Evolutionary conservation across 2,329 filamentous ascomycete species (phyloP).

Genomic region (Paraphoma chrysanthemicola): DNA sequence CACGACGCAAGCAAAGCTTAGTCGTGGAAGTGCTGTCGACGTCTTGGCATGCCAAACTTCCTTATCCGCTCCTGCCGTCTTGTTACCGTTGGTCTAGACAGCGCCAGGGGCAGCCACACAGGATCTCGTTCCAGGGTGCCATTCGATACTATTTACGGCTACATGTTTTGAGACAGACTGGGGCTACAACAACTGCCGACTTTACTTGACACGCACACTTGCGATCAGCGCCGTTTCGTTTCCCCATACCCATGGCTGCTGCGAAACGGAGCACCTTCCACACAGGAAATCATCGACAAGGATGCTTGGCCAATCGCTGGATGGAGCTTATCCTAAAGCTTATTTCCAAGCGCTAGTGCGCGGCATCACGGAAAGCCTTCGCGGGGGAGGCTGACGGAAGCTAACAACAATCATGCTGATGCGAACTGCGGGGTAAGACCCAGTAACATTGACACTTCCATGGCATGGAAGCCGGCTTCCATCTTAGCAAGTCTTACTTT

Average conservation of each 20-base stretch:
- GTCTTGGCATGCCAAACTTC: background rate
- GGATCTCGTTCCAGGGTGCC: background rate
- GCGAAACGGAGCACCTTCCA: conserved; percentile 15
- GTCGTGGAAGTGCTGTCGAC: background rate
- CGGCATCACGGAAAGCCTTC: conserved; percentile 13
- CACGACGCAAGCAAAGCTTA: background rate
- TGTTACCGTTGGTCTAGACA: background rate
- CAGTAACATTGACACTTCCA: background rate
- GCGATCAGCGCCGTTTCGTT: conserved; percentile 12
- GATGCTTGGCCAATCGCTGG: conserved; percentile 31
- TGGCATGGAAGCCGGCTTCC: background rate
- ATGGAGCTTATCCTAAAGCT: conserved; percentile 35
- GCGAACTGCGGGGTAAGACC: conserved; percentile 30
- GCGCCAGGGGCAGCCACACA: background rate
- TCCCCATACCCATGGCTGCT: conserved; percentile 7
- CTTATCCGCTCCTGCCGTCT: background rate
- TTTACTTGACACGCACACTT: conserved; percentile 2
- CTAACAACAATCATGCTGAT: conserved; percentile 18
- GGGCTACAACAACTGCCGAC: background rate
- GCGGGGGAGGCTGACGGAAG: conserved; percentile 32
- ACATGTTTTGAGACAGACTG: background rate
- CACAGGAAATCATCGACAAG: conserved; percentile 29
- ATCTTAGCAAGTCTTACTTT: background rate
- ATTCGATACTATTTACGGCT: background rate
- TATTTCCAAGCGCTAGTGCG: conserved; percentile 26